Conservation (phyloP, 768 basidiomycete species). For the Tylopilus balloui region DNA sequence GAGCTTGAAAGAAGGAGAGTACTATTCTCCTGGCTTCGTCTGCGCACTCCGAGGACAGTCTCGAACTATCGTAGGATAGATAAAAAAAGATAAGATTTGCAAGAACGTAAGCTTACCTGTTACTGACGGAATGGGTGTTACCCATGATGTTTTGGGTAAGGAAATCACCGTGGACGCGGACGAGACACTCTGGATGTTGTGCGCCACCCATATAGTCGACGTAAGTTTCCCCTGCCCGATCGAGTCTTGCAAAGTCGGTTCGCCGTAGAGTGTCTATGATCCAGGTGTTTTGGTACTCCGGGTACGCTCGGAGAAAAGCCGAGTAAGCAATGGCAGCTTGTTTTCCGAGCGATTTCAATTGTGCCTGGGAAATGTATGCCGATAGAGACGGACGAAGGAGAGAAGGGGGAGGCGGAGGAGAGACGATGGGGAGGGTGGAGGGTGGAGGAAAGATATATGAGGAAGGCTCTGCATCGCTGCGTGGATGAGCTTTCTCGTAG, state of each 20-base stretch:
- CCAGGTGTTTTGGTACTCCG: constrained; percentile 66
- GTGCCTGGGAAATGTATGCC: constrained; percentile 28
- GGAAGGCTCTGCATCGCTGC: constrained; percentile 4
- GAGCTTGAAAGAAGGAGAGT: constrained; percentile 72
- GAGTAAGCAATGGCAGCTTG: constrained; percentile 43
- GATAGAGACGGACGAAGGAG: constrained; percentile 10
- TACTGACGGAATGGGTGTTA: constrained; percentile 81
- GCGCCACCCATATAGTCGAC: constrained; percentile 87
- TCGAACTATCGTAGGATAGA: constrained; percentile 46
- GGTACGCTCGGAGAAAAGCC: constrained; percentile 41
- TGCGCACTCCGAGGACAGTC: constrained; percentile 60
- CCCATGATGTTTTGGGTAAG: constrained; percentile 64
- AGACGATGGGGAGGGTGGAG: neutral
- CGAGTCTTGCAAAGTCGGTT: constrained; percentile 57
- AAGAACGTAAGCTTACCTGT: constrained; percentile 46
- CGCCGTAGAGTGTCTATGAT: constrained; percentile 63
- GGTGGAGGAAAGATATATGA: constrained; percentile 1
- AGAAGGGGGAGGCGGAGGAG: neutral
- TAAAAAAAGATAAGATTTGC: neutral
- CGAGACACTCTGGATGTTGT: constrained; percentile 73
- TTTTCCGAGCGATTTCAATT: constrained; percentile 24
- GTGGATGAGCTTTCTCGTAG: too few relatives aligned
- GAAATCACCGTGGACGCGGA: constrained; percentile 66
- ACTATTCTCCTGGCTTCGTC: constrained; percentile 69
- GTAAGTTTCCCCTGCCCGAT: constrained; percentile 65